Base-by-base conservation (phyloP, 2,329 filamentous ascomycete genomes). In the Curvularia eragrostidis region DNA sequence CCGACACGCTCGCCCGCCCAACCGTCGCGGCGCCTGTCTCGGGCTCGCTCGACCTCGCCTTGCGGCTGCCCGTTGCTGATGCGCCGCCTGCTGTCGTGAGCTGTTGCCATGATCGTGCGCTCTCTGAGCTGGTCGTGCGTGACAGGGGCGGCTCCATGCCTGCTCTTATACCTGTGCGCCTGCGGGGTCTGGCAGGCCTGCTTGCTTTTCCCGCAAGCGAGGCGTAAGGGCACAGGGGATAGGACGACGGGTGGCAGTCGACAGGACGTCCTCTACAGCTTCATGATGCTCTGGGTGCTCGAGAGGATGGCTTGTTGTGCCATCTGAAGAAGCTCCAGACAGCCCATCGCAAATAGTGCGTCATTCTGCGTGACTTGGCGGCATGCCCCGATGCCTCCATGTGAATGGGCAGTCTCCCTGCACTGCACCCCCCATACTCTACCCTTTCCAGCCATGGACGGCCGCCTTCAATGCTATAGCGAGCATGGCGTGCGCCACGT, bases 1-100 rank as follows among this genome's bases (percentile, higher is more conserved):
- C 88, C 63, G 85, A 89, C 59, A 89, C 81, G 73, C 82, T 88
- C 55, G 87, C 82, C 69, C 83, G 82, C 56, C 87, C 85, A 61
- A 84, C 82, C 73, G 85, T 82, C 61, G 81, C 80, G 54, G 83
- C 82, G 59, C 83, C 84, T 28, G 83, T 84, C 62, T 85, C 84
- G 32, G 87, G 81, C 68, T 89, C 86, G 55, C 83, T 83, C 72
- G 85, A 82, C 54, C 83, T 81, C 63, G 82, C 81, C 74, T 89
- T 89, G 59, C 83, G 83, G 64, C 75, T 83, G 64, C 75, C 76
- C 18, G 68, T 64, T 7, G 72, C 54, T 28, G 71, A 68, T 32
- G 73, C 67, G 57, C 69, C 65, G 39, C 81, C 77, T 52, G 82
- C 79, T 61, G 83, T 80, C 57, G 82, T 79, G 59, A 85, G 81